Evolutionary conservation across 305 asterid genomes (phyloP).

Genomic region (Fraxinus sp.): DNA sequence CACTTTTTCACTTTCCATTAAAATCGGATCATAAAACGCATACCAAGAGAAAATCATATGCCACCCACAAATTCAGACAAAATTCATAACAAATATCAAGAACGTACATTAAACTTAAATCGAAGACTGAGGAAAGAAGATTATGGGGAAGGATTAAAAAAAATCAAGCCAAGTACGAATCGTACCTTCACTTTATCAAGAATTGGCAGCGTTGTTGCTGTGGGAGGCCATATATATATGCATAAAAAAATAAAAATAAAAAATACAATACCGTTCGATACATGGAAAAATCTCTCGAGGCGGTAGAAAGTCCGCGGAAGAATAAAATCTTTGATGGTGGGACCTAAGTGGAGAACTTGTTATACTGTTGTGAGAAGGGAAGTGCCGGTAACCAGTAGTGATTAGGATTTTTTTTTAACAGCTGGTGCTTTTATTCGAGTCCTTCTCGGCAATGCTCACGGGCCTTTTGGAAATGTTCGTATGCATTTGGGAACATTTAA

Average conservation of each 20-base stretch:
- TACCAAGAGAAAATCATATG: slow-evolving; percentile 25
- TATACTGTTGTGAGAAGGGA: too few relatives aligned
- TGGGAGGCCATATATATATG: slow-evolving; percentile 20
- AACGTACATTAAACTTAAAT: not conserved
- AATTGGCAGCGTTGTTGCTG: not conserved
- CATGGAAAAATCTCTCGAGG: too few relatives aligned
- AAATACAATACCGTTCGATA: too few relatives aligned
- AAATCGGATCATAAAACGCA: slow-evolving; percentile 52
- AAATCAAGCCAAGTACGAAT: slow-evolving; percentile 31
- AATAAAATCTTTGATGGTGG: too few relatives aligned
- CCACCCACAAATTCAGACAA: not conserved
- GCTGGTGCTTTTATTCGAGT: too few relatives aligned
- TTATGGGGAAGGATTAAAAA: not conserved
- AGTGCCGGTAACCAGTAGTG: too few relatives aligned
- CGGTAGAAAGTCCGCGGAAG: too few relatives aligned
- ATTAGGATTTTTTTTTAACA: too few relatives aligned
- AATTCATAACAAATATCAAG: not conserved
- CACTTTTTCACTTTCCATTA: slow-evolving; percentile 31
- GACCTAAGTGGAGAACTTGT: too few relatives aligned
- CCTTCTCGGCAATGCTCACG: slow-evolving; percentile 20
- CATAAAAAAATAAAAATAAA: not conserved
- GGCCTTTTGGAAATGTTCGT: slow-evolving; percentile 1
- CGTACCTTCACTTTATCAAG: slow-evolving; percentile 50
- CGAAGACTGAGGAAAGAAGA: not conserved
- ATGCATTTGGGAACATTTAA: not conserved